phyloP scores from a whole-genome alignment of 2,329 filamentous ascomycete genomes.

The Bipolaris gigantea region DNA sequence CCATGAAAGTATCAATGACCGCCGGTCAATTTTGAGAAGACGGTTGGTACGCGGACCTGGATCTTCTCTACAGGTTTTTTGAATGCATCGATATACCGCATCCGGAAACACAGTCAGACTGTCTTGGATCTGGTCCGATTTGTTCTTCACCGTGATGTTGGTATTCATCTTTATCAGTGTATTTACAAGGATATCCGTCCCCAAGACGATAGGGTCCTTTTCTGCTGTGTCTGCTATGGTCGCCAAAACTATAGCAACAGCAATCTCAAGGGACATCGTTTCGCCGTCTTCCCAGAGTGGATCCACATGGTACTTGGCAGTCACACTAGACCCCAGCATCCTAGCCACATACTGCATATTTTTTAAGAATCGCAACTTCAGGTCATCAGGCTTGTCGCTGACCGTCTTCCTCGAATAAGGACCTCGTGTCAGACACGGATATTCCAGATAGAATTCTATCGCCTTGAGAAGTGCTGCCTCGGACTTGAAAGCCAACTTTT shows the following conservation, averaged over 20 bases:
- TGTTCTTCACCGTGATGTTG: too few species aligned
- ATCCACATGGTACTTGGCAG: not conserved
- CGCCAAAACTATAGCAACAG: not conserved
- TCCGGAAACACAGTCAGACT: too few species aligned
- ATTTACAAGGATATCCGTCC: not conserved
- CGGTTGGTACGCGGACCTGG: too few species aligned
- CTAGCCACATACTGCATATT: not conserved
- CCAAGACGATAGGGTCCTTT: not conserved
- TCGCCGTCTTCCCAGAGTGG: not conserved
- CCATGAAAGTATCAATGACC: too few species aligned
- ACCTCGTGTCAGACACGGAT: not conserved
- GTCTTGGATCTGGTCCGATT: too few species aligned
- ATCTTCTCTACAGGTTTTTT: too few species aligned
- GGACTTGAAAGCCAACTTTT: not conserved
- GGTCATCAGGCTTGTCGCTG: not conserved
- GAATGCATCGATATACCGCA: too few species aligned
- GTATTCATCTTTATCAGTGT: too few species aligned
- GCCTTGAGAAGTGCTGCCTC: not conserved
- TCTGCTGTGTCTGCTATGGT: not conserved
- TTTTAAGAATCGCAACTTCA: not conserved
- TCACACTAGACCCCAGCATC: not conserved
- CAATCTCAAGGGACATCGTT: not conserved
- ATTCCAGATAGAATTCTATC: not conserved
- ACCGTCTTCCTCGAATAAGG: not conserved
- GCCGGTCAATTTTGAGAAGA: too few species aligned